These are phyloP conservation scores for Psilocybe cubensis DNA, from an alignment of 768 basidiomycete genomes.

Conservation along the genomic window DNA sequence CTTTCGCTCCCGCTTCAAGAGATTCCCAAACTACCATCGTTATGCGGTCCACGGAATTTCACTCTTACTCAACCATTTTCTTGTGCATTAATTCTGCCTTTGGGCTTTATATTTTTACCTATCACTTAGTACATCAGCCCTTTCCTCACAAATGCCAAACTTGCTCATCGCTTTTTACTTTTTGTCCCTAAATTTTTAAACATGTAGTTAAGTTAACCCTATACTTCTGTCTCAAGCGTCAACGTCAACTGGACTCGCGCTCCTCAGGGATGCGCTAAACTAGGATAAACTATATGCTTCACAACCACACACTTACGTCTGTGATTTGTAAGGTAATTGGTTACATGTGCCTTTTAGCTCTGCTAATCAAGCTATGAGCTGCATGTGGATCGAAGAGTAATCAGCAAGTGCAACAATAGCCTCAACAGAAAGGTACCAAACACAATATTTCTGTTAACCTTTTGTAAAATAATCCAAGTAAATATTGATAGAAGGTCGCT, in stretches of 20 bases:
- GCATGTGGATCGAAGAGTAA: too few relatives aligned
- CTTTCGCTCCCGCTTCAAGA: background rate
- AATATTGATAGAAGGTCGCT: slow-evolving; percentile 44
- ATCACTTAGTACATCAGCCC: background rate
- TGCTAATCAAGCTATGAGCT: too few relatives aligned
- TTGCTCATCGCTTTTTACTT: background rate
- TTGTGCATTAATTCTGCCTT: background rate
- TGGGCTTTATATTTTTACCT: background rate
- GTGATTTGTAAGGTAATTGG: too few relatives aligned
- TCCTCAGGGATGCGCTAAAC: too few relatives aligned
- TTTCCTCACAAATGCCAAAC: background rate
- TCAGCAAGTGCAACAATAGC: background rate
- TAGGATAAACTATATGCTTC: too few relatives aligned
- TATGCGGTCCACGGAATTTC: background rate
- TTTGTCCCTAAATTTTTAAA: background rate
- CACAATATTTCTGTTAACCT: background rate
- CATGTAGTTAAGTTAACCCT: background rate
- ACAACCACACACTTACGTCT: too few relatives aligned
- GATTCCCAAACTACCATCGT: background rate
- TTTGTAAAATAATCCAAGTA: slow-evolving; percentile 22
- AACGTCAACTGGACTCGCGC: too few relatives aligned
- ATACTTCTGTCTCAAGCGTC: background rate
- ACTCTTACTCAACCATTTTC: background rate
- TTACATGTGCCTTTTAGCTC: too few relatives aligned
- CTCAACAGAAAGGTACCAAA: background rate